Evolutionary conservation across 2,329 filamentous ascomycete species (phyloP), one percentile per base, ranked within the genome.

Genomic region (Coniochaeta sp.): DNA sequence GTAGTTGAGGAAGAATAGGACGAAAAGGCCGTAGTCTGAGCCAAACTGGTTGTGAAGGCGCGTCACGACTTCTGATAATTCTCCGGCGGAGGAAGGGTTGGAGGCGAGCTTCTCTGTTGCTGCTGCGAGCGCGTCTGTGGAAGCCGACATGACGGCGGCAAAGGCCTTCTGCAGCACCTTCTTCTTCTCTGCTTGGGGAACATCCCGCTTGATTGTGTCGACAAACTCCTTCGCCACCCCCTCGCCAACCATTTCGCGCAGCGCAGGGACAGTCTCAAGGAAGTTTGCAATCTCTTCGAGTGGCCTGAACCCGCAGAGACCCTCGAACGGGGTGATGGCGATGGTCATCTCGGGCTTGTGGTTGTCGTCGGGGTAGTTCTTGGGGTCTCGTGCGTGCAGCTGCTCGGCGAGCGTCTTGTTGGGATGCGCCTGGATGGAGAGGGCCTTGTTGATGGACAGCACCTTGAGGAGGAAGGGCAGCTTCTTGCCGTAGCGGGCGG

Each of bases 331-430:
- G 1, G 94, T 97, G 62, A 99, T 86, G 56, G 94, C 94, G 68
- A 99, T 96, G 56, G 94, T 91, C 94, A 99, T 99, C 72, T 99
- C 94, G 30, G 94, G 94, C 74, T 99, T 99, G 78, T 99, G 94
- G 74, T 99, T 99, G 75, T 97, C 92, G 76, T 99, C 91, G 53
- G 92, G 94, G 66, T 99, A 99, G 75, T 99, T 95, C 71, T 89
- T 89, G 48, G 91, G 81, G 65, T 99, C 92, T 56, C 79, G 83
- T 33, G 84, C 81, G 68, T 97, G 94, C 27, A 99, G 76, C 66
- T 90, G 75, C 72, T 95, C 92, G 49, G 94, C 94, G 13, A 95
- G 85, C 71, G 88, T 89, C 81, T 96, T 96, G 75, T 96, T 95
- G 49, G 91, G 91, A 61, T 99, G 94, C 20, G 94, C 94, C 70